phyloP scores from a whole-genome alignment of 1,284 basidiomycete species.

The Tausonia pullulans region DNA sequence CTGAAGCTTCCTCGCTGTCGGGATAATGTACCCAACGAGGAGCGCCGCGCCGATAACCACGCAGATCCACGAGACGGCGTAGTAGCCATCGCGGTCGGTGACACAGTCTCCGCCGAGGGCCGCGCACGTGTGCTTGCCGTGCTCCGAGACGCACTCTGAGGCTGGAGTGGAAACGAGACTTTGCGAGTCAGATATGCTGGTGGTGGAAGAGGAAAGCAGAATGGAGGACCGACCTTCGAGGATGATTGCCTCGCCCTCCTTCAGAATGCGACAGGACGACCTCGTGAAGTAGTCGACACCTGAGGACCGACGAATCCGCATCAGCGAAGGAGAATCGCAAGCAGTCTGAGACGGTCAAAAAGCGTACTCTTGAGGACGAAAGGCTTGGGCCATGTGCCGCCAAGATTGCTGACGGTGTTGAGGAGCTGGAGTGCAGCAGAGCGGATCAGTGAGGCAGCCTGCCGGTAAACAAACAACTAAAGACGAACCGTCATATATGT shows the following conservation, averaged over 20 bases:
- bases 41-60: constrained; percentile 60
- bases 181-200: background rate
- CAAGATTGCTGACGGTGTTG: constrained; percentile 93
- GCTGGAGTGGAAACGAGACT: constrained; percentile 35
- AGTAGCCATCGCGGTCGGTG: constrained; percentile 84
- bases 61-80: constrained; percentile 70
- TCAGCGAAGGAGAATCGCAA: constrained; percentile 16
- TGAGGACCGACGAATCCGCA: constrained; percentile 27
- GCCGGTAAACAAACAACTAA: background rate
- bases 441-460: background rate
- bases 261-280: constrained; percentile 60
- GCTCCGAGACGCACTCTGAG: constrained; percentile 77
- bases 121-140: constrained; percentile 68
- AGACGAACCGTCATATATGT: constrained; percentile 83
- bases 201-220: background rate
- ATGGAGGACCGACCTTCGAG: constrained; percentile 44
- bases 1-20: constrained; percentile 74
- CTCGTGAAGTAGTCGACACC: constrained; percentile 77
- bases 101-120: constrained; percentile 68
- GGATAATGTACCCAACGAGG: constrained; percentile 66
- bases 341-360: background rate
- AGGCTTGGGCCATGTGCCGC: constrained; percentile 94
- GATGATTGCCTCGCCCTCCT: constrained; percentile 45
- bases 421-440: constrained; percentile 48
- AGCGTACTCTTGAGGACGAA: constrained; percentile 70